Evolutionary conservation across 2,329 filamentous ascomycete genomes (phyloP), one percentile per base, ranked within the genome.

Genomic region (Ascocoryne sarcoides): DNA sequence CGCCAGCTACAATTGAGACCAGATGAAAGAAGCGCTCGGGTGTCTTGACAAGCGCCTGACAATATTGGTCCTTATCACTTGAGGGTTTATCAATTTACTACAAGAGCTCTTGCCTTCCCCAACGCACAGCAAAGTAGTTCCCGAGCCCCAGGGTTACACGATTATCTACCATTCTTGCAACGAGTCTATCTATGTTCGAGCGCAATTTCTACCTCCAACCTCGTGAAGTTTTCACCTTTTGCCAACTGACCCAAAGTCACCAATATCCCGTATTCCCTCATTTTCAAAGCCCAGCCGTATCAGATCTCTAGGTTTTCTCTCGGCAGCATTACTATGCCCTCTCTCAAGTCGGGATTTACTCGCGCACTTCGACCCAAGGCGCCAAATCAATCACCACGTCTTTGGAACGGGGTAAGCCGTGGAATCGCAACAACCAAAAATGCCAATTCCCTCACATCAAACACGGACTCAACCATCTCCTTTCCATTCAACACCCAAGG

Each of bases 281-380:
- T n/a, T n/a, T n/a, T 12, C 9, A 3, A 3, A 10, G n/a, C 18
- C 16, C 19, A 28, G n/a, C 12, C 4, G 35, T 10, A 37, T 29
- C 8, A 2, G 4, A 14, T 12, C 12, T 10, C 18, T 30, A 5
- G 4, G n/a, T n/a, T n/a, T n/a, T n/a, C n/a, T n/a, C n/a, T n/a
- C n/a, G n/a, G n/a, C n/a, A n/a, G n/a, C n/a, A n/a, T 10, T n/a
- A 29, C 14, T 19, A 53, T 53, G 51, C 36, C 43, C 32, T 21
- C 45, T 18, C 26, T 51, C 38, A 50, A 51, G 41, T 44, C 47
- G 9, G 35, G 34, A 23, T 32, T 36, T 9, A 21, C 42, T 10
- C 43, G 42, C n/a, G n/a, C 37, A 4, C 38, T 50, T 4, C 38
- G 47, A 26, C 35, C 48, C 16, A 42, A 42, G 15, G 19, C 41